Evolutionary conservation across 495 filamentous ascomycete genomes (phyloP).

Genomic region (Penicillium riverlandense): DNA sequence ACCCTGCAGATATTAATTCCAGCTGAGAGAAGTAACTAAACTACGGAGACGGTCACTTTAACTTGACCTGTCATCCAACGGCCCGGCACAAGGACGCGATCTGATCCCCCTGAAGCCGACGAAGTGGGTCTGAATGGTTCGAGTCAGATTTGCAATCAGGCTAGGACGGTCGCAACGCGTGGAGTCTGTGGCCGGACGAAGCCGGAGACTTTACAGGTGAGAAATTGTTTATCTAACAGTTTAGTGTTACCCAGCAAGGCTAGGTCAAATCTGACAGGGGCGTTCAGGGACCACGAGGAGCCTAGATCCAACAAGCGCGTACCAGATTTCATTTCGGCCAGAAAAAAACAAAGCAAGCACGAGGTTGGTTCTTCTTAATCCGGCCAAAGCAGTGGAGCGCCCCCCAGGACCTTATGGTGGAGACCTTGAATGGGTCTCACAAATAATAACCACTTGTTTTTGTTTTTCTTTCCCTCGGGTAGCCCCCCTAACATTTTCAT

Average conservation of each 20-base stretch:
- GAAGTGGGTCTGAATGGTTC: no score
- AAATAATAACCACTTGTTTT: background rate
- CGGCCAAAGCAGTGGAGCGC: background rate
- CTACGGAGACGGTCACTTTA: background rate
- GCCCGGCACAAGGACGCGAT: slow-evolving; percentile 5
- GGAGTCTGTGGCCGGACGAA: no score
- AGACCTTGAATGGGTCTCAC: slow-evolving; percentile 19
- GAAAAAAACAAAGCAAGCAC: slow-evolving; percentile 4
- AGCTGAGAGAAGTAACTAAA: no score
- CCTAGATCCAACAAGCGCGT: slow-evolving; percentile 1
- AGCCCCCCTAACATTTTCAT: background rate
- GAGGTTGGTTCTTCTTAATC: slow-evolving; percentile 5
- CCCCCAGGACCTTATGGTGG: slow-evolving; percentile 10
- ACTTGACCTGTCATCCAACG: slow-evolving; percentile 14
- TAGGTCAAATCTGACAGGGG: background rate
- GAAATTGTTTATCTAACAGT: no score
- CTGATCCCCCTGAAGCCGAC: no score
- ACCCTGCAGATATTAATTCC: background rate
- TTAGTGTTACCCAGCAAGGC: no score
- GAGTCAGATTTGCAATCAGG: background rate
- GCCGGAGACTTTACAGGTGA: background rate
- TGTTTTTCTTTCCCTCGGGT: background rate
- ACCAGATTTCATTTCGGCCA: slow-evolving; percentile 3
- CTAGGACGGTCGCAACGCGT: background rate
- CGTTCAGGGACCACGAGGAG: background rate